Evolutionary conservation across 108 stramenopile species (phyloP), one percentile per base, ranked within the genome.

Genomic region (Pseudonitzschia delicatissima): DNA sequence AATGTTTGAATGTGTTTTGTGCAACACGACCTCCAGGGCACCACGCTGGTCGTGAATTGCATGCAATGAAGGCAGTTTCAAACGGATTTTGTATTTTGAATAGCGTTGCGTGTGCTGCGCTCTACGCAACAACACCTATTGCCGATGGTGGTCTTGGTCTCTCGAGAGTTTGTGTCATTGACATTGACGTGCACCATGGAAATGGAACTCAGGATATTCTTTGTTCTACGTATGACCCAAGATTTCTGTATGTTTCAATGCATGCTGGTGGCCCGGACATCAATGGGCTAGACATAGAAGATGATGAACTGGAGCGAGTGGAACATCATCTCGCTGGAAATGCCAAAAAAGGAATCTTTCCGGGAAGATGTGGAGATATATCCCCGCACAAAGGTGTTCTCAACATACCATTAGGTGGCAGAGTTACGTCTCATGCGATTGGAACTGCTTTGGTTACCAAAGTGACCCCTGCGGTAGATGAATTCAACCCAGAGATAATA

Each of bases 71-170:
- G 42, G 94, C 93, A 42, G 69, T 87, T 21, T 87, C 87, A 5
- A 97, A 98, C 74, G 99, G 99, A 3, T 99, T 98, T 68, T 99
- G 98, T 74, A 71, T 99, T 12, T 73, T 99, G 32, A 99, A 99
- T 77, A 85, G 88, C 57, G 97, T 90, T 32, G 97, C 97, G 15
- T 92, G 96, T 57, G 97, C 91, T 26, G 98, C 99, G 23, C 83
- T 96, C 15, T 95, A 98, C 78, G 99, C 99, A 32, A 80, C 91
- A 35, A 57, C 91, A 26, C 80, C 92, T 13, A 66, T 78, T 23
- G 79, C 84, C 7, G 84, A 90, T 40, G 89, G 91, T 33, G 93
- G 93, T 9, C 77, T 83, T 33, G 90, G 94, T 17, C 73, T 97
- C 7, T 74, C 81, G 8, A 74, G 96, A 18, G 92, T 94, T 0